Evolutionary conservation across 2,329 filamentous ascomycete species (phyloP), one percentile per base, ranked within the genome.

Genomic region (Penicillium digitatum): DNA sequence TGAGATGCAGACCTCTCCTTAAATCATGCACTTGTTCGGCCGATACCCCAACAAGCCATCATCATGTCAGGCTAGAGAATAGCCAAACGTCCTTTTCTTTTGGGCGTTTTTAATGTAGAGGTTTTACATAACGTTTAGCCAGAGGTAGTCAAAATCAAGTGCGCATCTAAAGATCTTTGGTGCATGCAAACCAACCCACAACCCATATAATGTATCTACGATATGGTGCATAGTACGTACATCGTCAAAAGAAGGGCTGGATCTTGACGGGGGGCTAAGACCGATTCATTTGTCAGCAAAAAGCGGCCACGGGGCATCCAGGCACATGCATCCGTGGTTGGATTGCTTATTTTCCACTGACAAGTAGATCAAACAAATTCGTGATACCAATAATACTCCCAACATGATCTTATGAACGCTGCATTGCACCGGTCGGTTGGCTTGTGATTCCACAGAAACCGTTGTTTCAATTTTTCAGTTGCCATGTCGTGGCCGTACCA

Each of bases 1-100:
- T 57, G 81, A 82, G 69, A 82, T 81, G 80, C 76, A 79, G 68
- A 83, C 78, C 60, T 81, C 78, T 60, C 78, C 73, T 56, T 76
- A 68, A 58, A 54, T 14, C 43, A 39, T 35, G 22, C 29, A 26
- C 35, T 18, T 39, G 24, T 45, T 29, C 18, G 26, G 51, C 10
- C n/a, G 37, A 57, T 43, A 47, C 50, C 50, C 55, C 54, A 53
- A 57, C 57, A 64, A 56, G 57, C 47, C 55, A 61, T 66, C 63
- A 62, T 66, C 63, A 62, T 69, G 65, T 69, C 63, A 63, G 61
- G 58, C 71, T 73, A 72, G 68, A 69, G 60, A 73, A 67, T 70
- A 69, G 69, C 70, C 64, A 69, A 65, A 68, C 69, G 65, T 68
- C 68, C 64, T 64, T 62, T 69, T 58, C 54, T 66, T 67, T 14